Evolutionary conservation across 768 basidiomycete genomes (phyloP).

Genomic region (Fomitopsis pulvina): DNA sequence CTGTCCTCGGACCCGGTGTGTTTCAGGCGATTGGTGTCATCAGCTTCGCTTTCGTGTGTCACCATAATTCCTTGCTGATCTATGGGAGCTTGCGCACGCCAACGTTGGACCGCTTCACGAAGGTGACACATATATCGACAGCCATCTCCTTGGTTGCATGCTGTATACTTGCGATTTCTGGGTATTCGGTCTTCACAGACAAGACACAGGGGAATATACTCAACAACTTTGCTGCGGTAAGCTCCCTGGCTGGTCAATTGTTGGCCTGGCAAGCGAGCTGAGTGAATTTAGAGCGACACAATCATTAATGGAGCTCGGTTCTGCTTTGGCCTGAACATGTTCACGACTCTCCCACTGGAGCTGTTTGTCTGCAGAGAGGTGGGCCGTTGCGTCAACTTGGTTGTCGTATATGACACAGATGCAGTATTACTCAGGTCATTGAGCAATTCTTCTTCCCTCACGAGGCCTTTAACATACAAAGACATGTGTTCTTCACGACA

Average conservation of each 20-base stretch:
- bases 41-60: slow-evolving; percentile 93
- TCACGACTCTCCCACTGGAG: slow-evolving; percentile 93
- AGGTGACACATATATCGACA: slow-evolving; percentile 91
- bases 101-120: slow-evolving; percentile 88
- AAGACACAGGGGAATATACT: slow-evolving; percentile 93
- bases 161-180: slow-evolving; percentile 75
- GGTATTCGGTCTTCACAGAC: slow-evolving; percentile 84
- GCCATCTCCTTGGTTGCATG: slow-evolving; percentile 81
- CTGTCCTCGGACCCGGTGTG: slow-evolving; percentile 70
- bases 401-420: too few species aligned
- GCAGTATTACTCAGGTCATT: slow-evolving; percentile 52
- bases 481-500: slow-evolving; percentile 90
- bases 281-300: slow-evolving; percentile 40
- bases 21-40: slow-evolving; percentile 98
- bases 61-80: slow-evolving; percentile 95
- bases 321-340: slow-evolving; percentile 95
- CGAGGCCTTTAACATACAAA: slow-evolving; percentile 71
- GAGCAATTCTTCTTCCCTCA: slow-evolving; percentile 96
- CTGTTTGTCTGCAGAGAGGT: slow-evolving; percentile 97
- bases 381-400: too few species aligned
- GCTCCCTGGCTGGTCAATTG: slow-evolving; percentile 17
- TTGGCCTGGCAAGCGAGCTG: neutral
- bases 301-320: slow-evolving; percentile 94
- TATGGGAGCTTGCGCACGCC: slow-evolving; percentile 92
- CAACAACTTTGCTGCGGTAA: slow-evolving; percentile 84